Percentiles rank a stretch among this genome's conserved stretches.
phyloP scores from a whole-genome alignment of 2,329 filamentous ascomycete species.

The Ascochyta rabiei region DNA sequence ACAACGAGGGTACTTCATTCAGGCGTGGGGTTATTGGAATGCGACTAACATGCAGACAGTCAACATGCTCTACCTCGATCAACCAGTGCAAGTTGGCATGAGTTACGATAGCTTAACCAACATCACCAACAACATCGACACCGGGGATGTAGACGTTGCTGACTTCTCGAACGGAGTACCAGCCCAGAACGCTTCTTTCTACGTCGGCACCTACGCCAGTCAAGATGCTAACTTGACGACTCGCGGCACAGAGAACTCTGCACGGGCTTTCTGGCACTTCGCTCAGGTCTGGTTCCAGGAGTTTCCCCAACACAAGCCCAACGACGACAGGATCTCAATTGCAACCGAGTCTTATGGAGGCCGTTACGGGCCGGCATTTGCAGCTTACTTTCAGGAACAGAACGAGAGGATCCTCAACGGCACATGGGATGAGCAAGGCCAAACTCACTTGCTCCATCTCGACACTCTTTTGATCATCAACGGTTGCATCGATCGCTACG shows the following conservation, averaged over 20 bases:
- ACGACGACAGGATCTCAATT: conserved; percentile 26
- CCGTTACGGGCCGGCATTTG: conserved; percentile 60
- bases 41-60: conserved; percentile 21
- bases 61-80: conserved; percentile 68
- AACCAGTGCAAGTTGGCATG: conserved; percentile 66
- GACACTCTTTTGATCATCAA: conserved; percentile 64
- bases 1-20: conserved; percentile 54
- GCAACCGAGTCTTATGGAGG: conserved; percentile 57
- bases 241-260: conserved; percentile 47
- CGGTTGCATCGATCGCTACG: conserved; percentile 59
- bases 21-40: not conserved
- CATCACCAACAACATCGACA: conserved; percentile 40
- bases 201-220: conserved; percentile 50
- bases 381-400: conserved; percentile 59
- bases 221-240: conserved; percentile 53
- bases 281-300: conserved; percentile 26
- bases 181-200: conserved; percentile 7
- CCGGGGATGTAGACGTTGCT: conserved; percentile 24
- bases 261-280: conserved; percentile 26
- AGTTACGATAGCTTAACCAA: conserved; percentile 44
- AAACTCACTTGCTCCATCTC: conserved; percentile 48
- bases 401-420: conserved; percentile 55
- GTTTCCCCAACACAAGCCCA: conserved; percentile 28
- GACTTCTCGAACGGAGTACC: conserved; percentile 20
- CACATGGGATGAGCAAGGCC: conserved; percentile 30